A percentile compares a stretch with the other conserved stretches of the same genome.
Evolutionary conservation across 2,329 filamentous ascomycete species (phyloP).

Genomic region (Penicillium expansum): DNA sequence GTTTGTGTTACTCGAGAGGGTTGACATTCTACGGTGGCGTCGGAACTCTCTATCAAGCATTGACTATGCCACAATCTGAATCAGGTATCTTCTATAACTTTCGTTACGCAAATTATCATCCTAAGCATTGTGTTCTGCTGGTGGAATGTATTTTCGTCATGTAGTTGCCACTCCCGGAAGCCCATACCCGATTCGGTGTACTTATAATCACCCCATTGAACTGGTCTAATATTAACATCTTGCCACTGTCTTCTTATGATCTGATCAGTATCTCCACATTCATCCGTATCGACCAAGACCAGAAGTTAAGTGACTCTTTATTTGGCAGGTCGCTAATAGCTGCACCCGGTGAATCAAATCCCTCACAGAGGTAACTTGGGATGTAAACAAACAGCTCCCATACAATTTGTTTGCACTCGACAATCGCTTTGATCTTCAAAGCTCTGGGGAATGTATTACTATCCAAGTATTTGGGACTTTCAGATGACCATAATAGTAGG

Average conservation of each 20-base stretch:
- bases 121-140: background rate
- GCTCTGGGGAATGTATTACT: background rate
- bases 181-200: background rate
- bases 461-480: background rate
- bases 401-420: background rate
- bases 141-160: background rate
- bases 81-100: background rate
- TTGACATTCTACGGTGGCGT: background rate
- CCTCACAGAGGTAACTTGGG: background rate
- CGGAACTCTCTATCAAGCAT: background rate
- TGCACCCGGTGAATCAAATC: background rate
- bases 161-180: background rate
- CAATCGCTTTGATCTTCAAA: background rate
- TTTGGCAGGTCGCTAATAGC: background rate
- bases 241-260: background rate
- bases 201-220: background rate
- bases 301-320: background rate
- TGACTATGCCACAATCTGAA: background rate
- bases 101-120: background rate
- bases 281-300: background rate
- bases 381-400: no score
- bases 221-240: background rate
- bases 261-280: background rate
- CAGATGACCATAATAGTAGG: background rate
- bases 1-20: background rate